Conservation (phyloP, 2,329 filamentous ascomycete genomes). For the Verticillium dahliae region DNA sequence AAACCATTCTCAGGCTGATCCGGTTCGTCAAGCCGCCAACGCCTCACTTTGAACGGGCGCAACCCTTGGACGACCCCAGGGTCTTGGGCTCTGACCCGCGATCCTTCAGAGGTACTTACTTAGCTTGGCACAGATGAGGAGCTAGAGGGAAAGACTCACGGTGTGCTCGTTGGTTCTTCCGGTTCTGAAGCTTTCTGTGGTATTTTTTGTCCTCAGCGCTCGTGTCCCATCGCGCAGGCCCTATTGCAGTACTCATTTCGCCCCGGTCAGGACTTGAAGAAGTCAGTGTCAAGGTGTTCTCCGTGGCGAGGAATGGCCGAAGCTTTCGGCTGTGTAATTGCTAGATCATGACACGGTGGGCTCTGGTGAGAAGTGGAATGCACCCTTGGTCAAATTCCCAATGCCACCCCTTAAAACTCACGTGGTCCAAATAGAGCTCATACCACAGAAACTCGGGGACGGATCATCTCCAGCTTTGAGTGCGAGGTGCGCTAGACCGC, state of each 20-base stretch:
- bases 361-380: not conserved
- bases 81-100: not conserved
- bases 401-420: too few relatives aligned
- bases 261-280: not conserved
- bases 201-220: slow-evolving; percentile 2
- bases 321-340: not conserved
- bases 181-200: slow-evolving; percentile 7
- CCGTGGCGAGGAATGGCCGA: not conserved
- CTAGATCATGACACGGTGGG: not conserved
- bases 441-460: too few relatives aligned
- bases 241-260: not conserved
- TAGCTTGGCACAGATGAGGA: not conserved
- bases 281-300: not conserved
- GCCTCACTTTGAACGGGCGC: slow-evolving; percentile 1
- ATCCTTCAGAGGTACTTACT: not conserved
- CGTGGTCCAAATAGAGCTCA: not conserved
- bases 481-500: not conserved
- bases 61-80: not conserved
- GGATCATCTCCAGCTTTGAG: not conserved
- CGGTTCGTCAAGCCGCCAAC: slow-evolving; percentile 4
- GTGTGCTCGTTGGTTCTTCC: slow-evolving; percentile 8
- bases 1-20: not conserved
- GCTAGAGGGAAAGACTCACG: not conserved
- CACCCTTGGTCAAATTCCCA: too few relatives aligned
- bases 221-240: too few relatives aligned